Base-by-base conservation (phyloP, 768 basidiomycete species). In the Mycena belliarum region DNA sequence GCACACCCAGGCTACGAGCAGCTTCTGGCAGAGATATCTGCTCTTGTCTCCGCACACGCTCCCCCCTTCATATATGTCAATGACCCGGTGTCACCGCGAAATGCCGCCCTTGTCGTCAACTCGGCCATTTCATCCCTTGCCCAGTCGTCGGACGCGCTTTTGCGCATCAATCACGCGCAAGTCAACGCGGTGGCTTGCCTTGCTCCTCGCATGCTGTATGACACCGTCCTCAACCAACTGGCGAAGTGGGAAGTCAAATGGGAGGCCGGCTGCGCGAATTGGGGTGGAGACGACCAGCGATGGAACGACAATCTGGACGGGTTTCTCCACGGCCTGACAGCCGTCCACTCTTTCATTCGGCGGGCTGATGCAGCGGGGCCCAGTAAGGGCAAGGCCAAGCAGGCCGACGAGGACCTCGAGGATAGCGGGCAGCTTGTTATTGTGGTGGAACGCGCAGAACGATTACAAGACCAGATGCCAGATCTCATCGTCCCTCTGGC, bases 21-120 rank as follows among this genome's bases (percentile, higher is more conserved):
- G 18, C 54, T 66, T 44, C 52, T 43, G 3, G 43, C 40, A 21
- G 77, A 79, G 50, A 55, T 80, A 9, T 66, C 67, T 16, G 70
- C 74, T 11, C 71, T 80, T 16, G 55, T 80, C 20, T 70, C 75
- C 7, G 68, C 68, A 1, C 70, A 67, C 43, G 80, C 86, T 9
- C 86, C 87, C 2, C 79, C 85, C 0, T 91, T 89, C 70, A 78
- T 91, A 59, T 89, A 83, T 67, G 66, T 91, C 40, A 81, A 85
- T 50, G 87, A 90, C 68, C 70, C 83, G 0, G 72, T 73, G 50
- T 78, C 83, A 6, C 68, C 79, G 7, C 75, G 77, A 37, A 70
- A 80, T 25, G 82, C 84, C 0, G 63, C 77, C 24, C 68, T 69
- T 2, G 77, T 82, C n/a, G 59, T 86, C 33, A 67, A 72, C 33